A percentile compares a stretch with the other conserved stretches of the same genome.
These are phyloP conservation scores for Aureobasidium sp. DNA, from an alignment of 2,329 filamentous ascomycete species.

Conservation along the genomic window DNA sequence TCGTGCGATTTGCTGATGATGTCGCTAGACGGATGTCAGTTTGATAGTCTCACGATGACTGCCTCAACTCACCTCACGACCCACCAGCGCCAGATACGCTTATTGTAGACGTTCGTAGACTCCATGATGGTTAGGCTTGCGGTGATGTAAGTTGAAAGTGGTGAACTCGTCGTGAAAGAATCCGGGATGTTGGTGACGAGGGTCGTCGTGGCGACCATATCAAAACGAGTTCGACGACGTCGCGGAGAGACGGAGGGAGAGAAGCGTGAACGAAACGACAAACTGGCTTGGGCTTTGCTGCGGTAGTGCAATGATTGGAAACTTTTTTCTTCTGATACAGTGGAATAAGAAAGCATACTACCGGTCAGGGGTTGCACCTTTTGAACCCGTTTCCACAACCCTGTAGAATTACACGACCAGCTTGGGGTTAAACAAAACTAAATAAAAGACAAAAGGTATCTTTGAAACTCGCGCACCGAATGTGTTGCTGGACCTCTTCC, in stretches of 20 bases:
- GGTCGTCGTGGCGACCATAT: too few relatives aligned
- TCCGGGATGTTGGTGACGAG: neutral
- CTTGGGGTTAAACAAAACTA: constrained; percentile 2
- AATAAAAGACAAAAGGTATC: constrained; percentile 8
- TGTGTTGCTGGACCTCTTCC: neutral
- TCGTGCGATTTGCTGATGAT: neutral
- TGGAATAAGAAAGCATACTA: constrained; percentile 1
- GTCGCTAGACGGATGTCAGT: neutral
- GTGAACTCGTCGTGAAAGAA: neutral
- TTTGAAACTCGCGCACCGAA: neutral
- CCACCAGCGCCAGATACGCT: neutral
- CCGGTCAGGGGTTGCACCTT: neutral
- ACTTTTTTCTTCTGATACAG: constrained; percentile 9
- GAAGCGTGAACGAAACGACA: neutral
- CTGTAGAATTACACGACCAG: constrained; percentile 8
- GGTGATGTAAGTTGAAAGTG: neutral
- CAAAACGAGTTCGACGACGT: too few relatives aligned
- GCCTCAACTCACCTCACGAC: neutral
- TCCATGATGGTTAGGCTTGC: neutral
- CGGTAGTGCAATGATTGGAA: too few relatives aligned
- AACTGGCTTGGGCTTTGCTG: too few relatives aligned
- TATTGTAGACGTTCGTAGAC: neutral
- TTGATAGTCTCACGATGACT: neutral
- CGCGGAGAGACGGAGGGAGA: too few relatives aligned
- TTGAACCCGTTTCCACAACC: neutral